Evolutionary conservation across 1,284 basidiomycete genomes (phyloP).

Genomic region (Leccinum fallax): DNA sequence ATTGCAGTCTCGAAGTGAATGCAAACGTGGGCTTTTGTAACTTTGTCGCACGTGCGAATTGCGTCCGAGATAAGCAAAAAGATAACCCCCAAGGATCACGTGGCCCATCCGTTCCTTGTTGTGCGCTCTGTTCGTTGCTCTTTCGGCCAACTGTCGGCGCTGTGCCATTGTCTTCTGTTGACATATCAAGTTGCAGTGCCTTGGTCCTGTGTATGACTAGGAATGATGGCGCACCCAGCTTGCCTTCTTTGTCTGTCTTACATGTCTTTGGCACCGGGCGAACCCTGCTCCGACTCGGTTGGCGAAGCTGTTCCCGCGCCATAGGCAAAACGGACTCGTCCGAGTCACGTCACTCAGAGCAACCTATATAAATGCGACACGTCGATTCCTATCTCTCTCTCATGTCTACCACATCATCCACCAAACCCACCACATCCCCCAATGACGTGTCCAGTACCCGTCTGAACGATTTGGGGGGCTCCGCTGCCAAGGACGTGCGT

Average conservation of each 20-base stretch:
- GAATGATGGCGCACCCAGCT: constrained; percentile 14
- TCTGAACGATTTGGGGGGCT: constrained; percentile 17
- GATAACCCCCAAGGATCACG: constrained; percentile 25
- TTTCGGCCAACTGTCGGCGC: not conserved
- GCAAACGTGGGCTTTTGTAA: constrained; percentile 14
- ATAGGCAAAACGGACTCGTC: constrained; percentile 10
- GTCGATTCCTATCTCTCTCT: constrained; percentile 10
- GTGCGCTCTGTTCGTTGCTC: not conserved
- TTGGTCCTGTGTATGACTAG: constrained; percentile 20
- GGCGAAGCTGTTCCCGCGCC: constrained; percentile 29
- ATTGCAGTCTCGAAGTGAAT: constrained; percentile 22
- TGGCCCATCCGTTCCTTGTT: constrained; percentile 21
- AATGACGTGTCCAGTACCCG: constrained; percentile 23
- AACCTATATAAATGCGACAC: constrained; percentile 34
- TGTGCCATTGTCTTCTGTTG: not conserved
- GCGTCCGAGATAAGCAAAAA: constrained; percentile 20
- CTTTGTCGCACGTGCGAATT: constrained; percentile 9
- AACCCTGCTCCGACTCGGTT: constrained; percentile 21
- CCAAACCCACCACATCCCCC: constrained; percentile 18
- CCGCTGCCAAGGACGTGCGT: constrained; percentile 28
- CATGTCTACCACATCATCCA: constrained; percentile 35
- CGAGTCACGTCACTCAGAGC: constrained; percentile 27
- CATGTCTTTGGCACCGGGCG: not conserved
- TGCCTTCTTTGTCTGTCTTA: constrained; percentile 9
- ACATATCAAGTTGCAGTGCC: constrained; percentile 29